Evolutionary conservation across 2,329 filamentous ascomycete species (phyloP).

Genomic region (Colletotrichum gloeosporioides): DNA sequence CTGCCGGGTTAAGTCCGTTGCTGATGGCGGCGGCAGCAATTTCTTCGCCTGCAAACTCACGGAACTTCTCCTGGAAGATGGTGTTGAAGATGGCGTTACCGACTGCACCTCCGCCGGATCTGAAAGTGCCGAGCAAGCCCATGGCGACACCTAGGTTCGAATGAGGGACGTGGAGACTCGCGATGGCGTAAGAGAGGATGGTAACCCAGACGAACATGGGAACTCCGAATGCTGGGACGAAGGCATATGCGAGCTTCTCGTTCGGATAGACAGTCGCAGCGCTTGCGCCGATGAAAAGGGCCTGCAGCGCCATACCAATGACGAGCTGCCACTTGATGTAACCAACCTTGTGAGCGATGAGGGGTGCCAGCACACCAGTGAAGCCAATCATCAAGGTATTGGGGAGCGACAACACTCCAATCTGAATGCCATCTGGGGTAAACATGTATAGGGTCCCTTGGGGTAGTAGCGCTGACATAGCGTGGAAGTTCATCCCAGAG

Average conservation of each 20-base stretch:
- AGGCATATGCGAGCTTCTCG: conserved; percentile 32
- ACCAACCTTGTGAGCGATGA: conserved; percentile 34
- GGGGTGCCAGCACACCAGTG: conserved; percentile 27
- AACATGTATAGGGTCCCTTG: conserved; percentile 36
- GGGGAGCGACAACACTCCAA: conserved; percentile 24
- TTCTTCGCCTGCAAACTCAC: conserved; percentile 27
- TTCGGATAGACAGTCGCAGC: conserved; percentile 32
- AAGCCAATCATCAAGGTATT: conserved; percentile 11
- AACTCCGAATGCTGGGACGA: conserved; percentile 34
- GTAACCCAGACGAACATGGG: conserved; percentile 37
- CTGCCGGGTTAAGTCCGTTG: conserved; percentile 26
- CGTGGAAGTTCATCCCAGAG: conserved; percentile 34
- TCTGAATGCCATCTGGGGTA: conserved; percentile 31
- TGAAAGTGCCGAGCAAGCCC: conserved; percentile 34
- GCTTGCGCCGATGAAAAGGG: conserved; percentile 28
- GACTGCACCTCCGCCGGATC: conserved; percentile 34
- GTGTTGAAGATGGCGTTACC: conserved; percentile 39
- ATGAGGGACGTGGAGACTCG: conserved; percentile 33
- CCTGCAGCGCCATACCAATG: conserved; percentile 33
- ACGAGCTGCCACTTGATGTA: conserved; percentile 34
- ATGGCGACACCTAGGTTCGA: conserved; percentile 33
- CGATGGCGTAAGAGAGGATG: conserved; percentile 31
- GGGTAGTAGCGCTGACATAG: conserved; percentile 29
- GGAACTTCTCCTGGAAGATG: conserved; percentile 27
- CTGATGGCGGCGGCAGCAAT: conserved; percentile 31